Evolutionary conservation across 805 yeast species (phyloP), one percentile per base, ranked within the genome.

Genomic region (Starmera quercuum): DNA sequence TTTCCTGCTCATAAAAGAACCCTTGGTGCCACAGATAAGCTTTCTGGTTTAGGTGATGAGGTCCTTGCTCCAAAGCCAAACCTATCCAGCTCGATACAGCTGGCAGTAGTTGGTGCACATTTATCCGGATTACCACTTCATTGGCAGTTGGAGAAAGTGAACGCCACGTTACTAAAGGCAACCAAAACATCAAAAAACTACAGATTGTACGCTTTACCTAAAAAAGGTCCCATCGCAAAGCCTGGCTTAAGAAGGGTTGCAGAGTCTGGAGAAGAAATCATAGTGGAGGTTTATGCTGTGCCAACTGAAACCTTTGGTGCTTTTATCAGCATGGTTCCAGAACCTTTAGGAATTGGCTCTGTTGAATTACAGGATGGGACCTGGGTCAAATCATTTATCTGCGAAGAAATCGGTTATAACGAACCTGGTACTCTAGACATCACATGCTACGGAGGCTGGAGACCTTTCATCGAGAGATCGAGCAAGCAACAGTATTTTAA

Each of bases 81-180:
- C 26, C 62, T 46, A 11, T 31, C 45, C 2, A 31, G 38, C 6
- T 39, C 51, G 9, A 39, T 51, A 26, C 66, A 78, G 40, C 62
- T 90, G 37, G 97, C 97, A 1, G 98, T 92, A 24, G 97, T 90
- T 31, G 98, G 98, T 36, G 97, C 97, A 31, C 98, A 90, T 54
- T 68, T 92, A 45, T 66, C 76, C 36, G 96, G 95, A 1, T 73
- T 86, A 67, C 87, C 87, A 31, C 68, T 90, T 46, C 87, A 90
- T 59, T 88, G 97, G 96, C 98, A 90, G 64, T 68, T 90, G 40
- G 81, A 83, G 47, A 74, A 82, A 55, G 92, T 81, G 29, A 74
- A 78, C 47, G 97, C 97, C 20, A 59, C 75, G 2, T 75, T 84
- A 35, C 51, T 81, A 4, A 65, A 71, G 43, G 66, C 74, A 19